phyloP scores from a whole-genome alignment of 2,329 filamentous ascomycete species.

The Trichoderma sp. region DNA sequence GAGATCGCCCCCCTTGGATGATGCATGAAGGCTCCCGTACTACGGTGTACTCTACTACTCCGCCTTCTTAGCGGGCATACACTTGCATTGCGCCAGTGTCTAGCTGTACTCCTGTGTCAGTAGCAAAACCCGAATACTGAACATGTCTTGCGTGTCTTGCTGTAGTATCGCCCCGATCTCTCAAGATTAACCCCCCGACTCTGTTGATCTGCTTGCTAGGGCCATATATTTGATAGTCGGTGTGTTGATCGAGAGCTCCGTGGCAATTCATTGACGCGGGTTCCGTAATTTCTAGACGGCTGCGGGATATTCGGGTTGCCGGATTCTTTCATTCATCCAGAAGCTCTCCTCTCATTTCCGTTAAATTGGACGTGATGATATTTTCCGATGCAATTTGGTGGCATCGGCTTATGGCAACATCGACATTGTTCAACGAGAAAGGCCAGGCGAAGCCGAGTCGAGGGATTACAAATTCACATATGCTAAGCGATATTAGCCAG shows the following conservation, averaged over 20 bases:
- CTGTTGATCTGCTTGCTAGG: not conserved
- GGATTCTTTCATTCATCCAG: not conserved
- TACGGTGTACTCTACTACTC: not conserved
- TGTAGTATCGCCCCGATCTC: not conserved
- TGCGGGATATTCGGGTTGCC: not conserved
- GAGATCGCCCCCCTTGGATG: not conserved
- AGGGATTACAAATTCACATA: not conserved
- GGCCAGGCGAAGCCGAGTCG: not conserved
- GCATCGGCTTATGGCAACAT: not conserved
- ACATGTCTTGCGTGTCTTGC: not conserved
- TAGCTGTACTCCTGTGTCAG: not conserved
- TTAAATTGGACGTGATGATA: not conserved
- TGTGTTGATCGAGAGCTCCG: not conserved
- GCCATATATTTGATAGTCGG: not conserved
- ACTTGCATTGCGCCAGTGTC: not conserved
- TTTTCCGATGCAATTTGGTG: not conserved
- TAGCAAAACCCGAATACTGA: not conserved
- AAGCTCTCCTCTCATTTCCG: slow-evolving; percentile 3
- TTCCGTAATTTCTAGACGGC: not conserved
- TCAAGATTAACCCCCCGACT: not conserved
- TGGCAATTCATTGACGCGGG: not conserved
- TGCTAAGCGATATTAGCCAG: slow-evolving; percentile 7
- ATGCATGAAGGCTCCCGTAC: not conserved
- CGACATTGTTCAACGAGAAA: not conserved
- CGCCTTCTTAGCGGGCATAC: not conserved